Evolutionary conservation across 108 stramenopile genomes (phyloP), one percentile per base, ranked within the genome.

Genomic region (Seminavis robusta): DNA sequence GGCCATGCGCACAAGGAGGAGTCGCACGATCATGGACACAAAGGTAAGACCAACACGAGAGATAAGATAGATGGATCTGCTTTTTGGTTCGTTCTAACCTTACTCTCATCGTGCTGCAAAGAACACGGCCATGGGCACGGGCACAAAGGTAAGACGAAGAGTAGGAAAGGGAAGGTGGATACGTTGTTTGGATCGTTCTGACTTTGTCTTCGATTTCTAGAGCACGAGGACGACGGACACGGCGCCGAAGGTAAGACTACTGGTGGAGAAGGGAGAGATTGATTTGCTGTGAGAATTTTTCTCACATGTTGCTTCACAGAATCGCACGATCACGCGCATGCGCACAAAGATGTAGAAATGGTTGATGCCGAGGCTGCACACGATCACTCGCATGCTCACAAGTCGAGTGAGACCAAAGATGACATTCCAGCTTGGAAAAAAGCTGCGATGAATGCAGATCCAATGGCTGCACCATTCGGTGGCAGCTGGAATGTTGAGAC

Each of bases 401-500:
- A 59, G 19, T 26, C 59, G 1, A 30, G 26, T 31, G 6, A 64
- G 4, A 47, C 71, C 4, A 53, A 67, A 4, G 68, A 83, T 0
- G 71, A 74, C n/a, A 61, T 85, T 27, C 88, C 88, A 6, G 81
- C 72, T 0, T 89, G 88, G 88, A 89, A 89, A 63, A 83, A 78
- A 67, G 50, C 52, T 27, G 81, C 81, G 23, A 52, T 80, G 73
- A 65, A 80, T 28, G 48, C 44, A 23, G 81, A 84, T 52, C 77
- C 81, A 7, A 69, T 51, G 42, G 77, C 76, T 0, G 77, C 77
- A 27, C 84, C 88, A 17, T 85, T 90, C 56, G 88, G 84, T 32
- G 88, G 84, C 32, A 62, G 41, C 16, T 90, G 84, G 84, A 73
- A 59, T 47, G 49, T 70, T 0, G 88, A 90, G 60, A 50, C 84